phyloP scores from a whole-genome alignment of 768 basidiomycete species.

The Boletus fagicola region DNA sequence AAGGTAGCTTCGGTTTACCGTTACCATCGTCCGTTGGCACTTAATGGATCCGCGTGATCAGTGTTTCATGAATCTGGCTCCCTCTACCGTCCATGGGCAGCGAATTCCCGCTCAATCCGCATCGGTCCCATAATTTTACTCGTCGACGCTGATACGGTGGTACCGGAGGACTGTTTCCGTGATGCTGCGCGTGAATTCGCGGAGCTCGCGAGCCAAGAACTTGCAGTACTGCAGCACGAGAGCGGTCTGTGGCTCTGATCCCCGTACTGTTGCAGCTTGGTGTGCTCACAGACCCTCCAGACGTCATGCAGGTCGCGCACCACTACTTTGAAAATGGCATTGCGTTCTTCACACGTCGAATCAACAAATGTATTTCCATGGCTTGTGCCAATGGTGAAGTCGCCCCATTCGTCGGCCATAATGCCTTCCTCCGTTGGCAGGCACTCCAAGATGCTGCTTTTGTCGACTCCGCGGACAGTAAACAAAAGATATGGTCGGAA shows the following conservation, averaged over 20 bases:
- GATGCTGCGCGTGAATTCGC: slow-evolving; percentile 86
- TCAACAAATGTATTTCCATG: slow-evolving; percentile 82
- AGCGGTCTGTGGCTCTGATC: slow-evolving; percentile 56
- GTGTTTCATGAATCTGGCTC: slow-evolving; percentile 53
- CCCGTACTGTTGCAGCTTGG: neutral
- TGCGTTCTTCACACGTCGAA: slow-evolving; percentile 82
- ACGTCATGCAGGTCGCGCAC: slow-evolving; percentile 87
- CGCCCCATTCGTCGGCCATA: slow-evolving; percentile 78
- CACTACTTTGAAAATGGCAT: slow-evolving; percentile 93
- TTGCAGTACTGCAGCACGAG: slow-evolving; percentile 89
- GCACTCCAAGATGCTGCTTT: slow-evolving; percentile 86
- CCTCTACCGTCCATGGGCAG: slow-evolving; percentile 70
- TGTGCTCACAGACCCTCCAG: slow-evolving; percentile 33
- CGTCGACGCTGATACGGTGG: slow-evolving; percentile 86
- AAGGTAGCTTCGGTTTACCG: slow-evolving; percentile 38
- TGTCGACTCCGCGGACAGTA: slow-evolving; percentile 45
- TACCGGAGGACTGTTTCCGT: slow-evolving; percentile 88
- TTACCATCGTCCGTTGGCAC: slow-evolving; percentile 37
- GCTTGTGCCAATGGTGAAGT: slow-evolving; percentile 79
- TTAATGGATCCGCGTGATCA: slow-evolving; percentile 36
- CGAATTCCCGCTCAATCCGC: slow-evolving; percentile 70
- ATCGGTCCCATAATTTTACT: slow-evolving; percentile 78
- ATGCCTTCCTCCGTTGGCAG: slow-evolving; percentile 87
- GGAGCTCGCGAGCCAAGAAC: slow-evolving; percentile 58
- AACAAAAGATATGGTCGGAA: slow-evolving; percentile 78